Conservation (phyloP, 352 stramenopile genomes). For the Stramenopiles sp. region DNA sequence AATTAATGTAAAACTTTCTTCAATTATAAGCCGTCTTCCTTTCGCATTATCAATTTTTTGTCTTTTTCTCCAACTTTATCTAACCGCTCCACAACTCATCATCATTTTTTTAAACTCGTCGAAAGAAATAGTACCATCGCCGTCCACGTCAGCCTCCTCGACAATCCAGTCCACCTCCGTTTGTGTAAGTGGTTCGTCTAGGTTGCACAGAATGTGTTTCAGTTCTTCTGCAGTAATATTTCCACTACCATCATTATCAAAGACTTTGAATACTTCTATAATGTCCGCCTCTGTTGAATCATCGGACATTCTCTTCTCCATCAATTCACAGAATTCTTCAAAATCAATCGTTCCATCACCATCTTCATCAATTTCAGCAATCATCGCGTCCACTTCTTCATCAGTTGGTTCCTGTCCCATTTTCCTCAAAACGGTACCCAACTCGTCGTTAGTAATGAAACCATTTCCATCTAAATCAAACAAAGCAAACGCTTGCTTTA, state of each 20-base stretch:
- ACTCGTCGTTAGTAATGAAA: constrained; percentile 74
- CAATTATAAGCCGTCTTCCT: too few relatives aligned
- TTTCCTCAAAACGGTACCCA: constrained; percentile 79
- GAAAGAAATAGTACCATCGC: constrained; percentile 85
- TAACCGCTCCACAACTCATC: constrained; percentile 12
- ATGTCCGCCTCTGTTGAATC: not conserved
- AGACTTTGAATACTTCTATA: constrained; percentile 13
- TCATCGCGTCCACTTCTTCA: constrained; percentile 88
- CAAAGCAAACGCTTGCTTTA: constrained; percentile 86
- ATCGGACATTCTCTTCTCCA: constrained; percentile 15
- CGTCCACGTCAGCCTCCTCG: constrained; percentile 61
- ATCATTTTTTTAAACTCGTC: constrained; percentile 31
- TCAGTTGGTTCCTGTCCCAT: constrained; percentile 80
- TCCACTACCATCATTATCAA: constrained; percentile 12
- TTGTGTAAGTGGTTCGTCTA: not conserved
- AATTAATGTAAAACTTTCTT: too few relatives aligned
- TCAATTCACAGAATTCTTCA: constrained; percentile 22
- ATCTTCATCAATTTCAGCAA: constrained; percentile 82
- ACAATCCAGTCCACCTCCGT: not conserved
- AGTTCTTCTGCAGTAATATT: not conserved
- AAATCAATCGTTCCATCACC: constrained; percentile 48
- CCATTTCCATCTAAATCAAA: constrained; percentile 83
- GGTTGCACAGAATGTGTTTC: not conserved
- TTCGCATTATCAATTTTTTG: too few relatives aligned
- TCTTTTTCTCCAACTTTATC: not conserved